phyloP scores from a whole-genome alignment of 139 green algal genomes.

The Chlamydomonas eustigma region DNA sequence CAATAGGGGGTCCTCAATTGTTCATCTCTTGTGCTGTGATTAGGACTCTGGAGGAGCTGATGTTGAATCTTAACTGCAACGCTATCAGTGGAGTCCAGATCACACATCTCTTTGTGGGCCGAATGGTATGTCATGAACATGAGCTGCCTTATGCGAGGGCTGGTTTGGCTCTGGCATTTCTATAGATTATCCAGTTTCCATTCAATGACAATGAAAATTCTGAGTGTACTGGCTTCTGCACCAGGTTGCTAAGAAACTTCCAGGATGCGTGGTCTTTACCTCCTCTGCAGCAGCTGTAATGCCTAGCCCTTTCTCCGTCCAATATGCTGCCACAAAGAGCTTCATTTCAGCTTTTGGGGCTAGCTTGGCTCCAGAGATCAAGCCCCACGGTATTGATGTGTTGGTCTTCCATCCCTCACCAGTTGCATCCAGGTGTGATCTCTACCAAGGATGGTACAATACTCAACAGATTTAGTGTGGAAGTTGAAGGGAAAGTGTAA shows the following conservation, averaged over 20 bases:
- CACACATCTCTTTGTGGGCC: constrained; percentile 83
- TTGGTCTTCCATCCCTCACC: constrained; percentile 91
- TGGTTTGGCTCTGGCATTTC: too few relatives aligned
- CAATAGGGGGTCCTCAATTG: too few relatives aligned
- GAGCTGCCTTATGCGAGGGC: too few relatives aligned
- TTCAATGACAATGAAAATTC: too few relatives aligned
- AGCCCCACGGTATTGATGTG: constrained; percentile 87
- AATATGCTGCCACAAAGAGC: constrained; percentile 38
- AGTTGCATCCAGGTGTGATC: constrained; percentile 79
- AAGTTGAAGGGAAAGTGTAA: too few relatives aligned
- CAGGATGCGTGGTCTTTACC: constrained; percentile 89
- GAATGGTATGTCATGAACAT: constrained; percentile 82
- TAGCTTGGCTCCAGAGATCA: constrained; percentile 70
- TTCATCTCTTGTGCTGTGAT: too few relatives aligned
- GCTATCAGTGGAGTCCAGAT: constrained; percentile 75
- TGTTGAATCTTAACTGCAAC: constrained; percentile 93
- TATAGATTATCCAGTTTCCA: too few relatives aligned
- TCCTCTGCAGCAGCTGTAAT: constrained; percentile 78
- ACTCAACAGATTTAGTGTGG: too few relatives aligned
- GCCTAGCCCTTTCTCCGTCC: constrained; percentile 79
- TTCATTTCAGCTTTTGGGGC: constrained; percentile 88
- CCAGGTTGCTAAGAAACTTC: constrained; percentile 43
- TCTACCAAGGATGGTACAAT: too few relatives aligned
- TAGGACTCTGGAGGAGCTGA: constrained; percentile 63
- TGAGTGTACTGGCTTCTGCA: background rate